Evolutionary conservation across 2,329 filamentous ascomycete species (phyloP).

Genomic region (Xylaria hypoxylon): DNA sequence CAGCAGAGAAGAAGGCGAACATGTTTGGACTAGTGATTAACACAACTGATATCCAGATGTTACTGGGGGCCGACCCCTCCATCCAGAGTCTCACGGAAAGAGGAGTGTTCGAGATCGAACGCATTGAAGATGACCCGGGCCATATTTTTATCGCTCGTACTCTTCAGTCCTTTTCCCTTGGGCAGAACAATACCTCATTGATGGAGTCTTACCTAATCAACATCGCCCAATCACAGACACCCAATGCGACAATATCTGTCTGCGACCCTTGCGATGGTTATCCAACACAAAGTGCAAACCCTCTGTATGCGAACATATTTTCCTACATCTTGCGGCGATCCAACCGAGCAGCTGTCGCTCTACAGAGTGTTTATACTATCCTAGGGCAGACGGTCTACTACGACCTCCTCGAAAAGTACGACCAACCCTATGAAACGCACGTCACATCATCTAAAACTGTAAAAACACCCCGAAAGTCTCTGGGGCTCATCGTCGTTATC

Average conservation of each 20-base stretch:
- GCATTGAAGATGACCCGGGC: background rate
- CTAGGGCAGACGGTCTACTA: slow-evolving; percentile 10
- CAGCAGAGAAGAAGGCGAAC: background rate
- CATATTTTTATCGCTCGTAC: no score
- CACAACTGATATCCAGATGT: slow-evolving; percentile 1
- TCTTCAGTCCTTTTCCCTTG: no score
- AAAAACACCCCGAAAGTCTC: no score
- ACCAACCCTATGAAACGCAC: background rate
- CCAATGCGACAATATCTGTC: slow-evolving; percentile 3
- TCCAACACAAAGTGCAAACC: no score
- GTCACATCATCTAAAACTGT: no score
- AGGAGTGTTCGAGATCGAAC: background rate
- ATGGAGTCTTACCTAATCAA: slow-evolving; percentile 9
- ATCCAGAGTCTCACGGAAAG: slow-evolving; percentile 9
- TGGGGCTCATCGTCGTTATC: no score
- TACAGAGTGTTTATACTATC: slow-evolving; percentile 4
- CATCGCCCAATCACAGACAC: background rate
- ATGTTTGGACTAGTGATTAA: background rate
- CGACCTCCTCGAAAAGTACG: slow-evolving; percentile 9
- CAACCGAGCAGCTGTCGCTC: slow-evolving; percentile 4
- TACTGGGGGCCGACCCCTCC: slow-evolving; percentile 6
- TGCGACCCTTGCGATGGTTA: slow-evolving; percentile 1
- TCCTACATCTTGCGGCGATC: background rate
- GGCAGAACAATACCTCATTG: slow-evolving; percentile 2
- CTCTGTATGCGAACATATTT: background rate